These are phyloP conservation scores for Cryptomeria japonica DNA, from an alignment of 75 land plant genomes.

Conservation along the genomic window DNA sequence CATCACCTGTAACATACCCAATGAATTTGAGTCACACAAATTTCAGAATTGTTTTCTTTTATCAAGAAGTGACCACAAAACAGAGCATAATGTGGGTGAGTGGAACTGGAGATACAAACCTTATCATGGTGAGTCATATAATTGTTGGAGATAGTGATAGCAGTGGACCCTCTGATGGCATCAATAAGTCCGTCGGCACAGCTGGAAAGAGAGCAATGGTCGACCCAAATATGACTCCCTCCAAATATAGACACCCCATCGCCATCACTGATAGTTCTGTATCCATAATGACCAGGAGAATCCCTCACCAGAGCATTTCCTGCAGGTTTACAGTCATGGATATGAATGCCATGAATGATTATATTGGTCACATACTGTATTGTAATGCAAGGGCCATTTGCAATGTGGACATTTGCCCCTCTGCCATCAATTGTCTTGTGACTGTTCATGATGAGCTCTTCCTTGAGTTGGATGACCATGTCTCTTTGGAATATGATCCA, in stretches of 20 bases:
- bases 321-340: constrained; percentile 37
- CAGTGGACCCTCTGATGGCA: constrained; percentile 38
- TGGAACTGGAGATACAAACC: constrained; percentile 14
- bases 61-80: not conserved
- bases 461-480: constrained; percentile 34
- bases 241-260: constrained; percentile 47
- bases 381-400: constrained; percentile 41
- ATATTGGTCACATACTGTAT: constrained; percentile 42
- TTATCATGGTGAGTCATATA: constrained; percentile 35
- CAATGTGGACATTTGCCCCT: constrained; percentile 44
- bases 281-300: constrained; percentile 27
- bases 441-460: constrained; percentile 15
- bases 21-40: too few relatives aligned
- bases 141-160: constrained; percentile 45
- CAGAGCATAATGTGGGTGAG: not conserved
- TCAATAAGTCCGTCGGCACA: constrained; percentile 41
- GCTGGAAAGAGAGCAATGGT: constrained; percentile 28
- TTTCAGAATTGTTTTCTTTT: too few relatives aligned
- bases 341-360: constrained; percentile 47
- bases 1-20: constrained; percentile 30
- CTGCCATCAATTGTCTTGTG: constrained; percentile 15
- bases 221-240: constrained; percentile 45
- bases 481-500: constrained; percentile 40
- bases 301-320: constrained; percentile 28
- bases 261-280: constrained; percentile 38